These are phyloP conservation scores for Pseudodiploospora longispora DNA, from an alignment of 2,329 filamentous ascomycete genomes.

Conservation along the genomic window DNA sequence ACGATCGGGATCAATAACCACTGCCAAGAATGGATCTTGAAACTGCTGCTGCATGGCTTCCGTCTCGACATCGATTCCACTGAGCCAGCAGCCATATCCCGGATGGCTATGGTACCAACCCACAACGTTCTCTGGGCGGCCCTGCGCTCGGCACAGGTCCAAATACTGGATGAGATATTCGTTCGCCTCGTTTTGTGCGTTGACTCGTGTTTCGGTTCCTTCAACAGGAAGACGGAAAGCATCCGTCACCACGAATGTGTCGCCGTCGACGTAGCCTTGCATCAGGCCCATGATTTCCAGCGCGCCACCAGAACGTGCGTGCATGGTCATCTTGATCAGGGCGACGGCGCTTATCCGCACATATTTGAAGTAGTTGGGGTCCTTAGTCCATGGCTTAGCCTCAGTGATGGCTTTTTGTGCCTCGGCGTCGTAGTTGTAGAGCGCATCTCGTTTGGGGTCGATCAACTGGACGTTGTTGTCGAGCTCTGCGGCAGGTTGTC, in stretches of 20 bases:
- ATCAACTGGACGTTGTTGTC: slow-evolving; percentile 80
- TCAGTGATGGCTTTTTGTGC: slow-evolving; percentile 59
- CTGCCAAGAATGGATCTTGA: slow-evolving; percentile 85
- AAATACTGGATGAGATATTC: slow-evolving; percentile 93
- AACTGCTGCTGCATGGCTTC: slow-evolving; percentile 78
- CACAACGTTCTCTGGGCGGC: slow-evolving; percentile 78
- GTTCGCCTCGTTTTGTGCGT: slow-evolving; percentile 90
- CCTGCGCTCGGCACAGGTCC: slow-evolving; percentile 66
- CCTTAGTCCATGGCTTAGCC: slow-evolving; percentile 64
- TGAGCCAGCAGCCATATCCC: slow-evolving; percentile 96
- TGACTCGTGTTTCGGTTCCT: slow-evolving; percentile 96
- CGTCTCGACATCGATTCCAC: slow-evolving; percentile 88
- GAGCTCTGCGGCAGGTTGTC: slow-evolving; percentile 52
- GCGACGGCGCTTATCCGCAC: slow-evolving; percentile 91
- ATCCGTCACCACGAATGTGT: slow-evolving; percentile 87
- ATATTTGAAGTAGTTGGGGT: slow-evolving; percentile 84
- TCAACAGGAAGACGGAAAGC: slow-evolving; percentile 91
- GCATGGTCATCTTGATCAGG: slow-evolving; percentile 98
- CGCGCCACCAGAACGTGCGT: slow-evolving; percentile 85
- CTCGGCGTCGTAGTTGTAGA: slow-evolving; percentile 72
- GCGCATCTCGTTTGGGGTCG: slow-evolving; percentile 79
- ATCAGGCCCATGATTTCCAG: slow-evolving; percentile 97
- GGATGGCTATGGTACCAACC: slow-evolving; percentile 99
- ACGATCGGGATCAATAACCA: slow-evolving; percentile 93
- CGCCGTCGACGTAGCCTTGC: slow-evolving; percentile 84